These are phyloP conservation scores for Eimeria brunetti DNA, from an alignment of 169 alveolate genomes.

Conservation along the genomic window DNA sequence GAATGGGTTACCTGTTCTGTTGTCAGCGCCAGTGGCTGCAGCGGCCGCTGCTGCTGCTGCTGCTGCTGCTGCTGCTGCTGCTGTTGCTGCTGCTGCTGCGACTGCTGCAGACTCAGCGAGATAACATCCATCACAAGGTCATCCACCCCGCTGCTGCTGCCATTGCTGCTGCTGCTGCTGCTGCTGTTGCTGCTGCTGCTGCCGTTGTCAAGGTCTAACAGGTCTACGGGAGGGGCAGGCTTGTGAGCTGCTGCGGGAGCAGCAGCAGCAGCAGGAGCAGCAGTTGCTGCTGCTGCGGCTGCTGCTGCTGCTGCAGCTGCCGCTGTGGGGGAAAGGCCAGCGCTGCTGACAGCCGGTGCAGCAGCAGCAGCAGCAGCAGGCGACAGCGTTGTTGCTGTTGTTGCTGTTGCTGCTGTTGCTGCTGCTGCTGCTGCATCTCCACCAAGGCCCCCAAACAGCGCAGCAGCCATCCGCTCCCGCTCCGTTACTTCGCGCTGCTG, in stretches of 20 bases:
- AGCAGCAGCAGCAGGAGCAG: conserved; percentile 17
- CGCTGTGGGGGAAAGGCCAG: background rate
- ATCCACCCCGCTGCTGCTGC: conserved; percentile 42
- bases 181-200: conserved; percentile 59
- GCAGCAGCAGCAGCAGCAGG: conserved; percentile 15
- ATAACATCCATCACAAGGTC: conserved; percentile 22
- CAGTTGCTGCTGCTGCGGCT: conserved; percentile 21
- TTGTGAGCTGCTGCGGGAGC: background rate
- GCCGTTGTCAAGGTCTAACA: conserved; percentile 48
- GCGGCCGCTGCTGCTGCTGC: conserved; percentile 2
- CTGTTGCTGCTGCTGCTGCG: conserved; percentile 31
- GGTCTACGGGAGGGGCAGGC: conserved; percentile 1
- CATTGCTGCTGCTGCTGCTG: conserved; percentile 42
- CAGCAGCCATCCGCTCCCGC: conserved; percentile 72
- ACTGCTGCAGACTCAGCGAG: conserved; percentile 31
- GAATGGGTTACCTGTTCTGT: too few species aligned
- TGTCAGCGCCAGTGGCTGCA: background rate
- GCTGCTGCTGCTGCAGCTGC: conserved; percentile 24
- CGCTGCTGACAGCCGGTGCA: background rate
- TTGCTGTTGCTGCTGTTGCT: conserved; percentile 44
- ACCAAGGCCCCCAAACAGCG: conserved; percentile 58
- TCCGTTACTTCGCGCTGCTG: conserved; percentile 42
- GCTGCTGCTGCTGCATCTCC: conserved; percentile 34
- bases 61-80: conserved; percentile 12
- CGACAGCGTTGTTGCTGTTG: too few species aligned